These are phyloP conservation scores for Aspergillus piperis DNA, from an alignment of 2,329 filamentous ascomycete species.

Conservation along the genomic window DNA sequence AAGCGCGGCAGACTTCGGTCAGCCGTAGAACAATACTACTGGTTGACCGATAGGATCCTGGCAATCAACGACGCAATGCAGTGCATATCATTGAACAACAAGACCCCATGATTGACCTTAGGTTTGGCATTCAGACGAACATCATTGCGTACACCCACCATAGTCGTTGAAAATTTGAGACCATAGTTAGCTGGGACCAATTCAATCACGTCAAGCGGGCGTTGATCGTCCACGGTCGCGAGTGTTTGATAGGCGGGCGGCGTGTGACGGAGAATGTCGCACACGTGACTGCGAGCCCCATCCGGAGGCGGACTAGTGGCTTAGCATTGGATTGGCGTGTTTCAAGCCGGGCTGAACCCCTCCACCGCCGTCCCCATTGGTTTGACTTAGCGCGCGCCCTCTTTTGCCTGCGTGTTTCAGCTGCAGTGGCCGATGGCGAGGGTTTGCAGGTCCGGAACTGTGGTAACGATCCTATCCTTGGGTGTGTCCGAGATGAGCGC, in stretches of 20 bases:
- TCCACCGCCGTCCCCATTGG: slow-evolving; percentile 14
- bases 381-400: slow-evolving; percentile 20
- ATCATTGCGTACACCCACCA: too few species aligned
- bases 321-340: slow-evolving; percentile 31
- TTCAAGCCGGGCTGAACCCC: slow-evolving; percentile 27
- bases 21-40: background rate
- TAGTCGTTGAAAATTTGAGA: background rate
- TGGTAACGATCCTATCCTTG: background rate
- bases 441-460: background rate
- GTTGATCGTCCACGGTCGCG: background rate
- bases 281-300: slow-evolving; percentile 14
- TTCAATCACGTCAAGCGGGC: background rate
- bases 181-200: background rate
- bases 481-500: background rate
- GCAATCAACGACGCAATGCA: slow-evolving; percentile 1
- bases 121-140: too few species aligned
- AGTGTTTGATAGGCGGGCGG: background rate
- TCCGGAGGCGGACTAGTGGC: slow-evolving; percentile 18
- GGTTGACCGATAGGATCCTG: background rate
- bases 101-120: background rate
- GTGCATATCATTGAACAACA: background rate
- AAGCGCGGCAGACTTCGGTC: background rate
- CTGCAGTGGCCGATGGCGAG: slow-evolving; percentile 9
- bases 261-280: slow-evolving; percentile 2
- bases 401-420: slow-evolving; percentile 28